A percentile compares a stretch with the other conserved stretches of the same genome.
Evolutionary conservation across 805 yeast genomes (phyloP).

Genomic region (Limtongia smithiae): DNA sequence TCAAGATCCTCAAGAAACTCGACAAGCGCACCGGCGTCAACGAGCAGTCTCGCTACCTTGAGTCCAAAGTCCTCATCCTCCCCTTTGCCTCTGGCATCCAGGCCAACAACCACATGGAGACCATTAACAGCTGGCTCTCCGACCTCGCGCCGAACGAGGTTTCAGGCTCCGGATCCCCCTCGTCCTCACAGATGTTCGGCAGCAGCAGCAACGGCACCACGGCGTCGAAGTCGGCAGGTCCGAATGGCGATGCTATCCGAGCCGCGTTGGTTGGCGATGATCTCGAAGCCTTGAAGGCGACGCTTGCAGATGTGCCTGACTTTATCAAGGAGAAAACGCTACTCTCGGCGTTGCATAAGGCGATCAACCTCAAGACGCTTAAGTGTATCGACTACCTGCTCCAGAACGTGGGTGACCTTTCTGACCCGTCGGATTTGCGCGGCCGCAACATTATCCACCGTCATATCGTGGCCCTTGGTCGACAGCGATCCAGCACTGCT

Average conservation of each 20-base stretch:
- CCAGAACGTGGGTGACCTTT: conserved; percentile 48
- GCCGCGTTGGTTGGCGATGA: conserved; percentile 12
- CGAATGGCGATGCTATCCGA: conserved; percentile 1
- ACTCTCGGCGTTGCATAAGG: conserved; percentile 60
- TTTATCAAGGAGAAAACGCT: conserved; percentile 32
- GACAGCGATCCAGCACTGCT: conserved; percentile 18
- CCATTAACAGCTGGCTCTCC: conserved; percentile 52
- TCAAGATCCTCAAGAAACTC: conserved; percentile 81
- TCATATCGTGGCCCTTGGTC: conserved; percentile 70
- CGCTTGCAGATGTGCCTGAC: conserved; percentile 33
- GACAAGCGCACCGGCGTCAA: conserved; percentile 75
- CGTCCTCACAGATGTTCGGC: neutral
- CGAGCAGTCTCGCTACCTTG: conserved; percentile 54
- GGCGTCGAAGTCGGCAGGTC: conserved; percentile 3
- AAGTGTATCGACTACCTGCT: conserved; percentile 58
- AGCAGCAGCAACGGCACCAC: neutral
- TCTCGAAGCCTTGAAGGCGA: conserved; percentile 25
- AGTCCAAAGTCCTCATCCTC: conserved; percentile 65
- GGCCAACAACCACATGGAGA: conserved; percentile 50
- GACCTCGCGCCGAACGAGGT: conserved; percentile 45
- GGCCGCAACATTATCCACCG: conserved; percentile 85
- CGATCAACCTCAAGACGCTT: conserved; percentile 54
- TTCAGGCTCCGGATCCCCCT: neutral
- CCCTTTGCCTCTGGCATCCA: conserved; percentile 74
- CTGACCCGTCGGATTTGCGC: conserved; percentile 68